Conservation (phyloP, 257 asterid species). For the Scutellaria baicalensis region DNA sequence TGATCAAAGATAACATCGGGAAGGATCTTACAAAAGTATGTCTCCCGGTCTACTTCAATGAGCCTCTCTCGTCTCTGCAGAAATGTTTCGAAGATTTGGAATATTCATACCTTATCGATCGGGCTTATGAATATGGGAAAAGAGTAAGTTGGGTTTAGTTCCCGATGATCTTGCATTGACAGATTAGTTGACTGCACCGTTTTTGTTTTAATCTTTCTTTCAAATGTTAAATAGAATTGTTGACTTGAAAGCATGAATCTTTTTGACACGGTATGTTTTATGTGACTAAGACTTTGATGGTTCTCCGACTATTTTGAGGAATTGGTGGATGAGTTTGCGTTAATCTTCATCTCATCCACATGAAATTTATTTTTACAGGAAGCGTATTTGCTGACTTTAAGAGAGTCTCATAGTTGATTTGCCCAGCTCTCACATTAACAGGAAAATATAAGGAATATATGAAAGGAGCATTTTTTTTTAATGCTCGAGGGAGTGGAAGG, state of each 20-base stretch:
- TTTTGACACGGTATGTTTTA: neutral
- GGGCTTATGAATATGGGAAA: conserved; percentile 85
- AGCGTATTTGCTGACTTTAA: neutral
- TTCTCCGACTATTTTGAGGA: neutral
- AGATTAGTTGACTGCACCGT: neutral
- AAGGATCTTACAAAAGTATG: conserved; percentile 97
- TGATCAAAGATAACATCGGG: conserved; percentile 95
- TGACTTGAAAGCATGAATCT: neutral
- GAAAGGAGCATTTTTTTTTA: no score
- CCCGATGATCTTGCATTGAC: neutral
- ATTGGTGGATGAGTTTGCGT: neutral
- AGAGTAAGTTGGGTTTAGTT: conserved; percentile 37
- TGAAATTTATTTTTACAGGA: neutral
- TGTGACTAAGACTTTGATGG: neutral
- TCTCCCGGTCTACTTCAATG: conserved; percentile 95
- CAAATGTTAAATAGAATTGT: neutral
- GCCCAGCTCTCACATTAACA: neutral
- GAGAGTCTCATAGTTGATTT: neutral
- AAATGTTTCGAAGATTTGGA: conserved; percentile 92
- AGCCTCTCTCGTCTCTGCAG: conserved; percentile 93
- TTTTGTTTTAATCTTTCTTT: neutral
- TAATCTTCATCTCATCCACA: neutral
- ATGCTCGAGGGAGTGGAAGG: no score
- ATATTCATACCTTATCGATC: conserved; percentile 84
- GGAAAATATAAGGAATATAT: neutral